Conservation (phyloP, 2,329 filamentous ascomycete genomes). For the Xenosphaeropsis pyriputrescens region DNA sequence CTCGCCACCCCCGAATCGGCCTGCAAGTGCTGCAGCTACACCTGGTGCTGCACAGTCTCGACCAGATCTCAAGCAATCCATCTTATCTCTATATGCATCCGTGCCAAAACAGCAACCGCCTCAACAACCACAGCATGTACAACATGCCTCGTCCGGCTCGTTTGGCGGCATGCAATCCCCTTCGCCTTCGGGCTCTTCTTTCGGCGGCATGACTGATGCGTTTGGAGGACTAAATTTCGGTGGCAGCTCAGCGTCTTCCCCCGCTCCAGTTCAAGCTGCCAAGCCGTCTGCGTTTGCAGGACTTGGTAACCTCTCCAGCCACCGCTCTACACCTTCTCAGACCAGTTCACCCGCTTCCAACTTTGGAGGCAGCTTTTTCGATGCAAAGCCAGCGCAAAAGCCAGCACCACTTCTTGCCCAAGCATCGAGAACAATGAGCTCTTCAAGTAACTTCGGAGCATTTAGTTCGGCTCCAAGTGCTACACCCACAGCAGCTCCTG, state of each 20-base stretch:
- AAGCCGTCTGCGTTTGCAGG: slow-evolving; percentile 31
- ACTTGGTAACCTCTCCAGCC: slow-evolving; percentile 25
- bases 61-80: slow-evolving; percentile 93
- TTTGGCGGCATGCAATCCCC: slow-evolving; percentile 52
- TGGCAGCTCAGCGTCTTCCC: slow-evolving; percentile 26
- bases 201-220: slow-evolving; percentile 56
- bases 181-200: slow-evolving; percentile 27
- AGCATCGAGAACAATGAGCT: slow-evolving; percentile 34
- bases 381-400: slow-evolving; percentile 50
- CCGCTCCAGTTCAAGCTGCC: slow-evolving; percentile 20
- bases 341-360: slow-evolving; percentile 31
- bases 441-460: slow-evolving; percentile 46
- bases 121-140: slow-evolving; percentile 25
- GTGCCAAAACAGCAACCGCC: slow-evolving; percentile 60
- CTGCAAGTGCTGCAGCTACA: slow-evolving; percentile 65
- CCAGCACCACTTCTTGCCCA: slow-evolving; percentile 23
- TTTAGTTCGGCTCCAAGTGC: slow-evolving; percentile 30
- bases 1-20: slow-evolving; percentile 56
- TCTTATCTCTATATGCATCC: slow-evolving; percentile 84
- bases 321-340: slow-evolving; percentile 23
- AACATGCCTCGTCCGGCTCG: slow-evolving; percentile 43
- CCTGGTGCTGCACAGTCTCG: slow-evolving; percentile 53
- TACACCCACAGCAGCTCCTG: slow-evolving; percentile 13
- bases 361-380: slow-evolving; percentile 68
- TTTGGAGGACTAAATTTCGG: slow-evolving; percentile 57